phyloP scores from a whole-genome alignment of 768 basidiomycete genomes.

The Exidia glandulosa region DNA sequence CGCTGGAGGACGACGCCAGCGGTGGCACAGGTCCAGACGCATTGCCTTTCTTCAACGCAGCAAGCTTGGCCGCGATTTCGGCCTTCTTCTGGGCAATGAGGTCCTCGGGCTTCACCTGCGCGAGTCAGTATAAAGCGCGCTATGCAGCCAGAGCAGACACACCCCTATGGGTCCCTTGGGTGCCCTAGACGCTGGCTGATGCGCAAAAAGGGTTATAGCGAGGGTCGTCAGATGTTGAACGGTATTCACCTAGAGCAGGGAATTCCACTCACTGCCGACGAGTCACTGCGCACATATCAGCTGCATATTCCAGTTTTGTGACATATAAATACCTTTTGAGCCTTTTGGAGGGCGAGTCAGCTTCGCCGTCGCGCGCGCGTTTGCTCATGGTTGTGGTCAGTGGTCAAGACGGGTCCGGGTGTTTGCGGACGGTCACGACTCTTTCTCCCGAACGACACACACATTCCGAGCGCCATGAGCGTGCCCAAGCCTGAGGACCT shows the following conservation, averaged over 20 bases:
- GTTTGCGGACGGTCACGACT: not conserved
- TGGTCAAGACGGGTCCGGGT: too few relatives aligned
- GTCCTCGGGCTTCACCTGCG: constrained; percentile 41
- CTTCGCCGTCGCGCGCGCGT: constrained; percentile 4
- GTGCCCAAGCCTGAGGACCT: not conserved
- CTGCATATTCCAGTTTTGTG: constrained; percentile 8
- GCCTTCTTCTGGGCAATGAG: constrained; percentile 77
- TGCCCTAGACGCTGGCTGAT: constrained; percentile 33
- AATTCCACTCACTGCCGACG: constrained; percentile 32
- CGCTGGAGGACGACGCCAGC: constrained; percentile 9
- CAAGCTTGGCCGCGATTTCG: constrained; percentile 77
- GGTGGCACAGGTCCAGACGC: constrained; percentile 19
- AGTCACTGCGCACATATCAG: constrained; percentile 37
- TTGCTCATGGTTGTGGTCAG: constrained; percentile 3
- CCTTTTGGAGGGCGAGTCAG: constrained; percentile 4
- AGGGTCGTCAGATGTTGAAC: constrained; percentile 41
- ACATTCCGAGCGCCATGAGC: not conserved
- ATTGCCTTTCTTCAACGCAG: constrained; percentile 44
- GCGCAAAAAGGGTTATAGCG: constrained; percentile 51
- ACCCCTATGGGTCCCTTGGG: not conserved
- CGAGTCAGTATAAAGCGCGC: not conserved
- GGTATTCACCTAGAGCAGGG: constrained; percentile 64
- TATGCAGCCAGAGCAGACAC: not conserved
- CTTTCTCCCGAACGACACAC: not conserved
- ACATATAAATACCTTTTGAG: constrained; percentile 40